Evolutionary conservation across 805 yeast genomes (phyloP).

Genomic region (Barnettozyma wickerhamii): DNA sequence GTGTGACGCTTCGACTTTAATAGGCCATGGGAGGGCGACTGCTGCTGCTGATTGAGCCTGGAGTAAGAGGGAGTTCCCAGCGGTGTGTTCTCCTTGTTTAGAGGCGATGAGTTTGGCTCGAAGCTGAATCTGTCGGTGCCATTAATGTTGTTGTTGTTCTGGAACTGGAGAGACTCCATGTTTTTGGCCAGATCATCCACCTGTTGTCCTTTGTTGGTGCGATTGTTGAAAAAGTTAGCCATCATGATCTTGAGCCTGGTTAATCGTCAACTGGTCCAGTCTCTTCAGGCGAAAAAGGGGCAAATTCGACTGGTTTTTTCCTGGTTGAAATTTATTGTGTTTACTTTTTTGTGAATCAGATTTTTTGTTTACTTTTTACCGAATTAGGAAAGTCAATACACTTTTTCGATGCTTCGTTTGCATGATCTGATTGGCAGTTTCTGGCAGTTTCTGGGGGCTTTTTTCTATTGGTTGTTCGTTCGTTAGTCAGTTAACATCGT

Average conservation of each 20-base stretch:
- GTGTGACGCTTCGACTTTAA: constrained; percentile 13
- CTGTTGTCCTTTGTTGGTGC: constrained; percentile 14
- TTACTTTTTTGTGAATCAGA: constrained; percentile 12
- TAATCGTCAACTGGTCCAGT: no score
- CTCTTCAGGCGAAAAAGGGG: no score
- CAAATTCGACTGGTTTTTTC: neutral
- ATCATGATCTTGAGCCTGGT: constrained; percentile 22
- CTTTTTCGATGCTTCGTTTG: no score
- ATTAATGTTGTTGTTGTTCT: no score
- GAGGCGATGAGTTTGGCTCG: constrained; percentile 33
- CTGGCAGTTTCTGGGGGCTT: no score
- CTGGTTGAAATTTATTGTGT: constrained; percentile 1
- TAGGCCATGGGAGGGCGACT: constrained; percentile 6
- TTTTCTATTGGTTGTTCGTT: no score
- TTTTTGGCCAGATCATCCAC: constrained; percentile 26
- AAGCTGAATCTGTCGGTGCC: constrained; percentile 24
- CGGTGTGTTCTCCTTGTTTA: constrained; percentile 40
- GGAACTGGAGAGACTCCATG: constrained; percentile 26
- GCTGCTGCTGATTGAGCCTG: constrained; percentile 17
- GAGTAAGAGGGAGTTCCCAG: constrained; percentile 23
- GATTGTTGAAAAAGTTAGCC: constrained; percentile 25
- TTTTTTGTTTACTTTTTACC: constrained; percentile 23
- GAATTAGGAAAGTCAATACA: constrained; percentile 14
- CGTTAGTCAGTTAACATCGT: no score
- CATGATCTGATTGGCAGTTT: no score